Base-by-base conservation (phyloP, 371 early-diverging fungal species). In the Apophysomyces trapeziformis region DNA sequence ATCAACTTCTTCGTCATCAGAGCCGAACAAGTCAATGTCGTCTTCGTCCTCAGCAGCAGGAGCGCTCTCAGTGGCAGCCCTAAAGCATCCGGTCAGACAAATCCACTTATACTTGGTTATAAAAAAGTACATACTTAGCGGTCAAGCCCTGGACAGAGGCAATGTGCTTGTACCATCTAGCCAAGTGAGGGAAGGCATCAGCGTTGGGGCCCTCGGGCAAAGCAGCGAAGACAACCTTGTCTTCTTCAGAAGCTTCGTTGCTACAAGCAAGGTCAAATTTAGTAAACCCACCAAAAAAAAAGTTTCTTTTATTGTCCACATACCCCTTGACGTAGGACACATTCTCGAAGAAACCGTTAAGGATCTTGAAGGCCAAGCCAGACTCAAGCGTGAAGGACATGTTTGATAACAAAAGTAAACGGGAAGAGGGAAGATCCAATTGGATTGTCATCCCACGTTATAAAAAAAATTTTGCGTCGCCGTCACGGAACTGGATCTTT, bases 121-220 rank as follows among this genome's bases (percentile, higher is more conserved):
- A 7, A 47, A n/a, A 18, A 14, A n/a, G 21, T 50, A 72, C 77
- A 76, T 75, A 83, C 83, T 83, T 83, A 79, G 83, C 66, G 71
- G 74, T 74, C 71, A 79, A 79, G 63, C 77, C 84, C 70, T 87
- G 75, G 81, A 83, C 87, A 61, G 87, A 84, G 72, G 91, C 87
- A 73, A 97, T 92, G 91, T 97, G 96, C 77, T 85, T 86, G 90
- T 93, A 95, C 97, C 97, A 97, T 83, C 97, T 92, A 76, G 94
- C 91, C 73, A 92, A 91, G 78, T 97, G 93, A 73, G 95, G 95
- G 87, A 82, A 92, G 59, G 86, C 85, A 68, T 75, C 77, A 72
- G 91, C 90, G 68, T 87, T 83, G 74, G 95, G 94, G 73, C 84
- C 87, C 69, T 93, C 94, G 61, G 88, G 71, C 71, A 95, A 75